Conservation (phyloP, 192 early-diverging fungal species). For the Umbelopsis sp. region DNA sequence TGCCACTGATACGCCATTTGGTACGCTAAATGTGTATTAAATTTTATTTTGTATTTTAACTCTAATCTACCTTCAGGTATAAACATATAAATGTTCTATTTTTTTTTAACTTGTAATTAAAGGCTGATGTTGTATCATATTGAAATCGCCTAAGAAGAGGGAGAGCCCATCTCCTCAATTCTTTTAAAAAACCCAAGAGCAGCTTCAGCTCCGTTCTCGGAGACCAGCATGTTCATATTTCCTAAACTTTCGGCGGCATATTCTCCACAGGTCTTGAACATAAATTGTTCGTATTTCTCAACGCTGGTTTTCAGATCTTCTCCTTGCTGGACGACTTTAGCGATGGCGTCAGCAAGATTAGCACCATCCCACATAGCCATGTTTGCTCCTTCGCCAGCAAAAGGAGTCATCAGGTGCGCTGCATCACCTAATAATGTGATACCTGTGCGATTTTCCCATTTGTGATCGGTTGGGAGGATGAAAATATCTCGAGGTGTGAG, state of each 20-base stretch:
- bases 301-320: slow-evolving; percentile 13
- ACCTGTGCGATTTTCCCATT: slow-evolving; percentile 33
- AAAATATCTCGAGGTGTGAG: slow-evolving; percentile 36
- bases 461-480: slow-evolving; percentile 32
- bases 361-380: slow-evolving; percentile 43
- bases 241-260: slow-evolving; percentile 9
- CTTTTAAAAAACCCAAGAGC: not conserved
- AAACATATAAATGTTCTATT: too few relatives aligned
- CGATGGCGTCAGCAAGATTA: slow-evolving; percentile 21
- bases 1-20: too few relatives aligned
- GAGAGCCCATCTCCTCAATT: not conserved
- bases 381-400: slow-evolving; percentile 55
- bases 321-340: not conserved
- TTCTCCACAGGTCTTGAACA: not conserved
- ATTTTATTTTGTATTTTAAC: too few relatives aligned
- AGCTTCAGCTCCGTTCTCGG: not conserved
- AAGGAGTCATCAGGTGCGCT: slow-evolving; percentile 54
- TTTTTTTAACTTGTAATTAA: too few relatives aligned
- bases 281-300: slow-evolving; percentile 25
- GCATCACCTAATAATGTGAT: slow-evolving; percentile 52
- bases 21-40: too few relatives aligned
- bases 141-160: not conserved
- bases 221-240: slow-evolving; percentile 11
- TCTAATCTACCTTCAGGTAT: too few relatives aligned
- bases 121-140: not conserved